Base-by-base conservation (phyloP, 805 yeast genomes). In the Yamadazyma laniorum region DNA sequence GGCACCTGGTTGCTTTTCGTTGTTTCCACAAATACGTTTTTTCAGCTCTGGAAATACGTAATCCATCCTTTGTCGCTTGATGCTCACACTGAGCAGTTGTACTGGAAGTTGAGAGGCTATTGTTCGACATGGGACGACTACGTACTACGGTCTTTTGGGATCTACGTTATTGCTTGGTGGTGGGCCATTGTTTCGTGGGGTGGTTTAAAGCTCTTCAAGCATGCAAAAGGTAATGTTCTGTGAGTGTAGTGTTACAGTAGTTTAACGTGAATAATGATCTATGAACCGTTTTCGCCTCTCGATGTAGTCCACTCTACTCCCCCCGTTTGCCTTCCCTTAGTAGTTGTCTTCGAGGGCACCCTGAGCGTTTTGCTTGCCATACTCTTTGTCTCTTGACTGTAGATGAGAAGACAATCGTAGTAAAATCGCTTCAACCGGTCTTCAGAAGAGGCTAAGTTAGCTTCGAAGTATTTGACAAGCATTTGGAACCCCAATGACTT, bases 181-280 rank as follows among this genome's bases (percentile, higher is more conserved):
- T 85, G 95, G 95, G 77, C 89, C 29, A 61, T 79, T 7, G 62
- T 74, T 3, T 77, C 89, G 8, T 86, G 95, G 95, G 67, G 80
- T 31, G 90, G 93, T 25, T 70, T 85, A 74, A 86, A 86, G 58
- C 63, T 85, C 40, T 86, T 86, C 60, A 67, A 88, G 39, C 93
- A 86, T 53, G 82, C 93, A 16, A 82, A 21, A 9, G 23, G 39
- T 22, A 27, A 28, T 29, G 27, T 30, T 18, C 37, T 15, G 29
- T 39, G 35, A 27, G 32, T 18, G 33, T 21, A 35, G 38, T 18
- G n/a, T 31, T 9, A n/a, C n/a, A n/a, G n/a, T n/a, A 19, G 15
- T 18, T 21, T 11, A 19, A 29, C 34, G 34, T 31, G 5, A 21
- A 9, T 14, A 27, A 12, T 18, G 23, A 25, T 17, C 15, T 34